Evolutionary conservation across 2,329 filamentous ascomycete species (phyloP), one percentile per base, ranked within the genome.

Genomic region (Nemania abortiva): DNA sequence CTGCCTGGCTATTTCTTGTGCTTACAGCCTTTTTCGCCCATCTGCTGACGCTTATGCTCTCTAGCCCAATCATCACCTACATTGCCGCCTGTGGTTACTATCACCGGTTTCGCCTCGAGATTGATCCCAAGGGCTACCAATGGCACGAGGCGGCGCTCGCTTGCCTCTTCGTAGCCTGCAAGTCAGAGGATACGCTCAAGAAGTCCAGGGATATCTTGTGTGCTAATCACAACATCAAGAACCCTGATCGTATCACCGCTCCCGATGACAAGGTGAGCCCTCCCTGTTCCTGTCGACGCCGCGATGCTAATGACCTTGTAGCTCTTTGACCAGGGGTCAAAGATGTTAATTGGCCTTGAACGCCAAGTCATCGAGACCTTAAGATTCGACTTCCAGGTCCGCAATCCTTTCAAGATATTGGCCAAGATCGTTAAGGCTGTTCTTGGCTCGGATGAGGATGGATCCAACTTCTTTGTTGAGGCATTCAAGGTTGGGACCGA

Each of bases 101-200:
- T 78, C 95, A 98, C 84, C 94, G 94, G 74, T 98, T 98, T 79
- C 91, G 95, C 37, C 87, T 98, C 61, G 89, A 91, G 54, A 94
- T 97, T 77, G 88, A 90, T n/a, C 93, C 95, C 74, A 89, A 85
- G 72, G 94, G 97, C 76, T 97, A 97, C 81, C 92, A 92, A 79
- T 94, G 90, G 72, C 82, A 93, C 80, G 95, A 98, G 78, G 95
- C 94, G 1, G 94, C 95, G 0, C 89, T 96, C 6, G 94, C 96
- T 0, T 92, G 94, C 27, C 84, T 99, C 9, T 95, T 98, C 77
- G 92, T 95, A 2, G 95, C 95, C 2, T 98, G 95, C 85, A 99
- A 99, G 83, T 94, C 97, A 54, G 96, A 99, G 81, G 96, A 99
- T 80, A 99, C 96, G 0, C 88, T 98, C 73, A 99, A 99, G 83